These are phyloP conservation scores for Paraconiothyrium sp. DNA, from an alignment of 2,329 filamentous ascomycete genomes.

Conservation along the genomic window DNA sequence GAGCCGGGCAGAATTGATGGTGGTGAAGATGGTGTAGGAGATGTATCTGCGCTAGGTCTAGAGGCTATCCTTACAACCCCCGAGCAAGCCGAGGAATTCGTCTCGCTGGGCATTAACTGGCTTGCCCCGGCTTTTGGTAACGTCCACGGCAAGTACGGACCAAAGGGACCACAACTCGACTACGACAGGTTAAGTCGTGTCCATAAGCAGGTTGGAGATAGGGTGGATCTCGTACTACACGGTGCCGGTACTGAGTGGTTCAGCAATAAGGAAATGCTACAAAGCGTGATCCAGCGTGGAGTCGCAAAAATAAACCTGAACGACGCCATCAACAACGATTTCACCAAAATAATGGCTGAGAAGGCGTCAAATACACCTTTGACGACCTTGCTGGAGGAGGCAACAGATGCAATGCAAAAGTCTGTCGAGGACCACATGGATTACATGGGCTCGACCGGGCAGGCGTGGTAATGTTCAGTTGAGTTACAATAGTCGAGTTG, in stretches of 20 bases:
- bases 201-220: constrained; percentile 58
- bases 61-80: constrained; percentile 72
- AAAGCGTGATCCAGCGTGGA: constrained; percentile 63
- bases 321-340: constrained; percentile 65
- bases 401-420: constrained; percentile 64
- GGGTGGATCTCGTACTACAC: constrained; percentile 65
- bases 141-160: constrained; percentile 77
- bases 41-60: constrained; percentile 66
- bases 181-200: constrained; percentile 53
- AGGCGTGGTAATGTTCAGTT: constrained; percentile 24
- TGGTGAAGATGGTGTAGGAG: constrained; percentile 77
- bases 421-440: constrained; percentile 67
- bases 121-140: constrained; percentile 80
- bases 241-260: constrained; percentile 65
- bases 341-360: constrained; percentile 58
- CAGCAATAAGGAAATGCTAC: constrained; percentile 61
- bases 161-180: constrained; percentile 63
- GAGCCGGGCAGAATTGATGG: constrained; percentile 77
- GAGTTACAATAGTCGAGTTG: too few species aligned
- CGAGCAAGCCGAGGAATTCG: constrained; percentile 75
- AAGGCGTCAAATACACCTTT: constrained; percentile 62
- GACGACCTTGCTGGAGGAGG: constrained; percentile 64
- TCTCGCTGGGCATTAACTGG: constrained; percentile 76
- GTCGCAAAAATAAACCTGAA: constrained; percentile 69
- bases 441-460: constrained; percentile 53